Evolutionary conservation across 768 basidiomycete species (phyloP), one percentile per base, ranked within the genome.

Genomic region (Boletus rubescentipes): DNA sequence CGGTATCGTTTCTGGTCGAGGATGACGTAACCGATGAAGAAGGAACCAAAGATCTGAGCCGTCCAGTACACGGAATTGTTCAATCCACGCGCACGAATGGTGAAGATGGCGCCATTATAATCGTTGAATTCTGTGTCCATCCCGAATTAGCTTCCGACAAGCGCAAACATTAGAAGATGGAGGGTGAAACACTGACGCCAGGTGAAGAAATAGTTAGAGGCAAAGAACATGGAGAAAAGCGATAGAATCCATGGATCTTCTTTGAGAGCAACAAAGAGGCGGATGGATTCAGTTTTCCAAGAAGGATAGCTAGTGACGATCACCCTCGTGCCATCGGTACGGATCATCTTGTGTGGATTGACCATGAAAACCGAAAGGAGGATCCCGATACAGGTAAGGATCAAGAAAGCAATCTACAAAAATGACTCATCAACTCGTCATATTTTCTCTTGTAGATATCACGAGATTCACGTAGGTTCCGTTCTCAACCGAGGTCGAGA

Each of bases 191-290:
- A 74, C 85, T 63, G 53, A 89, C 88, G 87, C 87, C 87, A 91
- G 11, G 89, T 83, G 64, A 89, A 90, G 73, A 91, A 91, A 82
- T 86, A 91, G 67, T 91, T 91, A 47, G 84, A 86, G 6, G 87
- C 82, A 51, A 90, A 80, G 71, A 92, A 91, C 85, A 92, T 87
- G 31, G 91, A 90, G 74, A 93, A 89, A 31, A 91, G 81, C 4
- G 90, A 70, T 9, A 91, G 26, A 62, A 93, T 84, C 73, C 81
- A 77, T 0, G 87, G 87, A 61, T 93, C 91, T 2, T 80, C 83
- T 48, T 74, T 79, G 44, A 93, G 73, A 0, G 86, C 81, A 46
- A 86, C 54, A 70, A 80, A 90, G 23, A 93, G 78, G 6, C 84
- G 85, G 55, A 78, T 72, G 48, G 92, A 72, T 68, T 93, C 91